Evolutionary conservation across 495 filamentous ascomycete species (phyloP), one percentile per base, ranked within the genome.

Genomic region (Xylaria acuta): DNA sequence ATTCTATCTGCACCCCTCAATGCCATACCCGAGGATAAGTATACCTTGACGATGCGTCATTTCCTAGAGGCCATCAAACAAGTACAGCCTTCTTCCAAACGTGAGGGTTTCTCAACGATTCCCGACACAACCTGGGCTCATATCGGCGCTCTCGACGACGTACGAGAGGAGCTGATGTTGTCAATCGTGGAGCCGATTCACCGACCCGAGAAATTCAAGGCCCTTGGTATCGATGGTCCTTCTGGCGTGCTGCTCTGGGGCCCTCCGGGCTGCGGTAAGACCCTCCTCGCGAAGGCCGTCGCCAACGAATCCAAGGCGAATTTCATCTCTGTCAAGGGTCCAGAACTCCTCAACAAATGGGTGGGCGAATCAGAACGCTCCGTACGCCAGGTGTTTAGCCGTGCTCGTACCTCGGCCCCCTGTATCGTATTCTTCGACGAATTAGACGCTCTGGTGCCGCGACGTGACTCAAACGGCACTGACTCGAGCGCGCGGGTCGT

Each of bases 361-460:
- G 94, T 99, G 36, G 96, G 96, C 74, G 96, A 99, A 79, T 95
- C 92, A 25, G 96, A 99, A 80, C 90, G 94, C 22, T 93, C 96
- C 0, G 93, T 99, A 5, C 90, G 96, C 20, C 93, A 97, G 78
- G 93, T 98, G 3, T 99, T 99, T 79, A 89, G 91, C 59, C 91
- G 96, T 18, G 96, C 96, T 12, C 89, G 95, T 34, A 92, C 92
- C 0, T 93, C 90, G 9, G 87, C 96, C 1, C 96, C 96, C 27
- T 98, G 95, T 78, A 93, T 99, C 60, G 90, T 99, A 71, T 98
- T 99, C 88, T 98, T 99, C 79, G 96, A 99, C 81, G 96, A 99
- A 80, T 86, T 99, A 41, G 96, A 99, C 76, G 94, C 96, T 5
- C 86, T 99, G 6, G 94, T 95, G 0, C 95, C 97, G 1, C 89